Percentiles rank a stretch among this genome's conserved stretches.
Conservation (phyloP, 2,329 filamentous ascomycete genomes). For the Monilinia fructicola region DNA sequence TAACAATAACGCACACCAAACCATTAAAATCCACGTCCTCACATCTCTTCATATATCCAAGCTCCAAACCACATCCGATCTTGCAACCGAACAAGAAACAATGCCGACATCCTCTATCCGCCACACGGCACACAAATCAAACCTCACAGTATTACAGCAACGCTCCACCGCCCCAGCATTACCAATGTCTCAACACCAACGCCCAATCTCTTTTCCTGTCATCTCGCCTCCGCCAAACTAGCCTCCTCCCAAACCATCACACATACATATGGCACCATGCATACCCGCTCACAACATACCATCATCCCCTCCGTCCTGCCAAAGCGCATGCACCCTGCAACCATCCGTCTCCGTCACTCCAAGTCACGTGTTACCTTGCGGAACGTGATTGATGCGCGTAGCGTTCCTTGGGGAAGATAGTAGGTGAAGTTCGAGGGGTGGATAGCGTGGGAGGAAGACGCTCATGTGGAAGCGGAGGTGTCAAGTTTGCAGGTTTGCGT, state of each 20-base stretch:
- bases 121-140: background rate
- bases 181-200: background rate
- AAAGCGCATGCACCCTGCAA: slow-evolving; percentile 4
- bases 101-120: background rate
- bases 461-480: background rate
- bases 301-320: no score
- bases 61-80: no score
- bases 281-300: background rate
- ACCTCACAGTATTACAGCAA: background rate
- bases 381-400: background rate
- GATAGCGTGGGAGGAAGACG: background rate
- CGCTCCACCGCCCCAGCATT: background rate
- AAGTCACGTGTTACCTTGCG: background rate
- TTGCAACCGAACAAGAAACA: background rate
- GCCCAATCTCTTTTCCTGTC: no score
- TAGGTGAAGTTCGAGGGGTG: background rate
- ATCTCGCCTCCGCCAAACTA: background rate
- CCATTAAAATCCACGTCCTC: no score
- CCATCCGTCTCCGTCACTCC: background rate
- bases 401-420: background rate
- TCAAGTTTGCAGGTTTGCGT: background rate
- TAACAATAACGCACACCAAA: no score
- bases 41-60: no score
- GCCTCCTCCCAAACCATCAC: background rate
- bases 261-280: no score